These are phyloP conservation scores for Linum tenue DNA, from an alignment of 345 rosid species.

Conservation along the genomic window DNA sequence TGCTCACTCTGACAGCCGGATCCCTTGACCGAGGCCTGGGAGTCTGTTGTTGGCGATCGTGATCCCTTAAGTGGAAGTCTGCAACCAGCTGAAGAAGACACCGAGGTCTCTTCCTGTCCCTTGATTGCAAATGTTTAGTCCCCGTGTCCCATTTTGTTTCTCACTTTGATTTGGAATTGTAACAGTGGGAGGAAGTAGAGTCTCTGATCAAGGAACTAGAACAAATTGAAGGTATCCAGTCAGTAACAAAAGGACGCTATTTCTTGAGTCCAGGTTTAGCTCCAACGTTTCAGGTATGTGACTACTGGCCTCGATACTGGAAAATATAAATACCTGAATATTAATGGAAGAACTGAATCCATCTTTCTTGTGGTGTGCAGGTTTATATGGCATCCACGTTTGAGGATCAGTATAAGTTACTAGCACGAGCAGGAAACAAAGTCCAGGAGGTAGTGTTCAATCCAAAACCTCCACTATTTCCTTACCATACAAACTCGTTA, in stretches of 20 bases:
- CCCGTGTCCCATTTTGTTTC: neutral
- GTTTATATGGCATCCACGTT: conserved; percentile 94
- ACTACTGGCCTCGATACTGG: conserved; percentile 1
- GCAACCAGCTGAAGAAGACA: conserved; percentile 59
- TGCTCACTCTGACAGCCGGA: conserved; percentile 51
- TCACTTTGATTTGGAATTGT: conserved; percentile 13
- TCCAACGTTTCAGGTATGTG: conserved; percentile 83
- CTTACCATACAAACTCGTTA: neutral
- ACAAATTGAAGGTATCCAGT: conserved; percentile 60
- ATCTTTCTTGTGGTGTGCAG: conserved; percentile 28
- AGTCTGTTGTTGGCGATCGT: conserved; percentile 59
- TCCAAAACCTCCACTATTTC: neutral
- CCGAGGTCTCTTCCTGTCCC: conserved; percentile 44
- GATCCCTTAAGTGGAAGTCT: conserved; percentile 48
- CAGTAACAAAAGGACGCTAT: conserved; percentile 78
- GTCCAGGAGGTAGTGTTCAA: conserved; percentile 88
- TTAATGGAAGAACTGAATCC: neutral
- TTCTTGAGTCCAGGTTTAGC: conserved; percentile 92
- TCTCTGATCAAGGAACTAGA: conserved; percentile 71
- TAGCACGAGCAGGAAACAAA: conserved; percentile 88
- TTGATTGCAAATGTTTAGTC: neutral
- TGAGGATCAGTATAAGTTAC: conserved; percentile 76
- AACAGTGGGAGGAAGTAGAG: conserved; percentile 91
- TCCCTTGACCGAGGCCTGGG: conserved; percentile 70
- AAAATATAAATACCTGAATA: neutral